Conservation (phyloP, 2,329 filamentous ascomycete genomes). For the Purpureocillium takamizusanense region DNA sequence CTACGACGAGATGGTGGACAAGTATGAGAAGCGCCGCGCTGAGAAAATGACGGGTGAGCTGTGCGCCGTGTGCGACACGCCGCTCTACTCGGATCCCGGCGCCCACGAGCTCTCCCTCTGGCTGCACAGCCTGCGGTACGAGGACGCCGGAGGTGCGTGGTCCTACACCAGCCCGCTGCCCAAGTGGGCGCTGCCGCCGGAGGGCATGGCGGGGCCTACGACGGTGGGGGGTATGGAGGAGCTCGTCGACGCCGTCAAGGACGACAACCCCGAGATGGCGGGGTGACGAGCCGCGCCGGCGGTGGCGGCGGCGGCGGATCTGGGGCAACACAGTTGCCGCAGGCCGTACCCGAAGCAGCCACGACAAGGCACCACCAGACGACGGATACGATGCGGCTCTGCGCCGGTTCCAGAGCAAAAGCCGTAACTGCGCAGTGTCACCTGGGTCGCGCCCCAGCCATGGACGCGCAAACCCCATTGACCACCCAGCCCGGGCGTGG, state of each 20-base stretch:
- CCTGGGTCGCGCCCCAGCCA: too few species aligned
- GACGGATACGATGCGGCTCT: too few species aligned
- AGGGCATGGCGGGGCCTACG: constrained; percentile 61
- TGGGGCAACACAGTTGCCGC: neutral
- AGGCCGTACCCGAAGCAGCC: too few species aligned
- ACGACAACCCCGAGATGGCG: constrained; percentile 31
- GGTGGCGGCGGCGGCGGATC: too few species aligned
- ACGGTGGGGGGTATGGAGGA: constrained; percentile 55
- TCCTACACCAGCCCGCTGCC: constrained; percentile 79
- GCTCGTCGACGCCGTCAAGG: constrained; percentile 45
- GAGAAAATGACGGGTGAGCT: constrained; percentile 85
- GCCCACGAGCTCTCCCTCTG: constrained; percentile 86
- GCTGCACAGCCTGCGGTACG: constrained; percentile 85
- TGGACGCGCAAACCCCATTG: too few species aligned
- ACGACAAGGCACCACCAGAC: too few species aligned
- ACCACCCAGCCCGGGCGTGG: too few species aligned
- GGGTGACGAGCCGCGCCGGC: constrained; percentile 5
- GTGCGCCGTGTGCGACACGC: constrained; percentile 76
- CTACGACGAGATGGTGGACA: constrained; percentile 85
- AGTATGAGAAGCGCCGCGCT: constrained; percentile 82
- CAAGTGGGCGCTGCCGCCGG: constrained; percentile 75
- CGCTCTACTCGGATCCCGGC: constrained; percentile 88
- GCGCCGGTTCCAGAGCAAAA: too few species aligned
- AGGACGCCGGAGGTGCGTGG: constrained; percentile 76
- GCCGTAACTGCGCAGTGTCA: too few species aligned